Base-by-base conservation (phyloP, 306 rosid species). In the Trifolium fragiferum region DNA sequence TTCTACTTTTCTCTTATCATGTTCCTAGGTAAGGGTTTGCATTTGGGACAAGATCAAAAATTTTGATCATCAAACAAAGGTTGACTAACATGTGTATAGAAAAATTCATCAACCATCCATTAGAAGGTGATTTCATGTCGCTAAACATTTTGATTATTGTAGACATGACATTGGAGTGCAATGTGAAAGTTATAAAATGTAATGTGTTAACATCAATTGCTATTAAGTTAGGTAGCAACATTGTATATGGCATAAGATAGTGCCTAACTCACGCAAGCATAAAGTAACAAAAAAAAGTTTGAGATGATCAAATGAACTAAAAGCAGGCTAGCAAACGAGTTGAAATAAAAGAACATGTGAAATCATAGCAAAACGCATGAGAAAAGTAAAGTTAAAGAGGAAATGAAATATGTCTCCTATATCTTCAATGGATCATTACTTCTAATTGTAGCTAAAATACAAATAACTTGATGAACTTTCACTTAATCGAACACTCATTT, bases 1-100 rank as follows among this genome's bases (percentile, higher is more conserved):
- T 62, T 74, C 44, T 35, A 66, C 74, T 76, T 72, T 72, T 72
- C 71, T 61, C 49, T 80, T 72, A 61, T 67, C 80, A 43, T 76
- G 81, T 77, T 76, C 69, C 58, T 54, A 11, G 53, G 51, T 76
- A 20, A 72, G 79, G 67, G 75, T 71, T 83, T 20, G 19, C 43
- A 53, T 66, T 66, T 20, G 54, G 3, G 71, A 80, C 76, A 73
- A 67, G 80, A 54, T 41, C 53, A 78, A 41, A 66, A 66, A 59
- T 68, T 70, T 58, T 33, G 76, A 76, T 76, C 44, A 75, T 74
- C 61, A 76, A 69, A 37, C 76, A 77, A 80, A 64, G 71, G 74
- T 80, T 80, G 77, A 80, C 76, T 38, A 37, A 40, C 54, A 55
- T 30, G 70, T 68, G 38, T n/a, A 41, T 12, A 43, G 47, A 73